Percentiles rank a stretch among this genome's conserved stretches.
Conservation (phyloP, 139 green algal genomes). For the Marvania coccoides region DNA sequence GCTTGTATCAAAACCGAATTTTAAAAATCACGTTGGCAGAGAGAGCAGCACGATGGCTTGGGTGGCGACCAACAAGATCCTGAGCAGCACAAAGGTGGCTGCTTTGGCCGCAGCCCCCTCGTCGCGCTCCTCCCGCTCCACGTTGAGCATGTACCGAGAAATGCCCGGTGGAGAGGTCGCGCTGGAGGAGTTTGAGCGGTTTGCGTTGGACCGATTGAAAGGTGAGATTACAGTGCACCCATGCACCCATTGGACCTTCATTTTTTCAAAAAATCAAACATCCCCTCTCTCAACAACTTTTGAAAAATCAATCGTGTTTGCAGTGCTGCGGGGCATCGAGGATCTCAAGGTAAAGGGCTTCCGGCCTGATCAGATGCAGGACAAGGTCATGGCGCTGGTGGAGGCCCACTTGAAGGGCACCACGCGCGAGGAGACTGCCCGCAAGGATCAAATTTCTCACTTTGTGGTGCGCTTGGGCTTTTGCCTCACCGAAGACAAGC, state of each 20-base stretch:
- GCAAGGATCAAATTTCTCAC: constrained; percentile 73
- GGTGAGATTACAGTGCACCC: constrained; percentile 30
- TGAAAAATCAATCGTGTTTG: neutral
- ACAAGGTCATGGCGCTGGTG: constrained; percentile 27
- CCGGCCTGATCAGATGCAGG: constrained; percentile 43
- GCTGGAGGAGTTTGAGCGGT: constrained; percentile 90
- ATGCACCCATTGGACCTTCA: neutral
- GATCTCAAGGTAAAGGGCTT: constrained; percentile 57
- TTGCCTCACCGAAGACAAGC: constrained; percentile 82
- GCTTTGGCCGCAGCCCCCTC: neutral
- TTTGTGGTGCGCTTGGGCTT: constrained; percentile 91
- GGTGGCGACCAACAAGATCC: neutral
- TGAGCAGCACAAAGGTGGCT: neutral
- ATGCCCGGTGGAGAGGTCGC: constrained; percentile 61
- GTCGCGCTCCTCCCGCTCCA: neutral
- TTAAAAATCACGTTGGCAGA: too few relatives aligned
- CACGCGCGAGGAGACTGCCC: constrained; percentile 29
- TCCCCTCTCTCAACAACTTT: neutral
- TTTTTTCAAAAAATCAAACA: neutral
- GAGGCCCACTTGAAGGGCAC: constrained; percentile 38
- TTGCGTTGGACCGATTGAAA: constrained; percentile 77
- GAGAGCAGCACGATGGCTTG: too few relatives aligned
- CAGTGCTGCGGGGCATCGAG: constrained; percentile 88
- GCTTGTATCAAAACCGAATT: neutral
- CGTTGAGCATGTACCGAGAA: constrained; percentile 68